Evolutionary conservation across 1,284 basidiomycete genomes (phyloP).

Genomic region (Ustilago xerochloae): DNA sequence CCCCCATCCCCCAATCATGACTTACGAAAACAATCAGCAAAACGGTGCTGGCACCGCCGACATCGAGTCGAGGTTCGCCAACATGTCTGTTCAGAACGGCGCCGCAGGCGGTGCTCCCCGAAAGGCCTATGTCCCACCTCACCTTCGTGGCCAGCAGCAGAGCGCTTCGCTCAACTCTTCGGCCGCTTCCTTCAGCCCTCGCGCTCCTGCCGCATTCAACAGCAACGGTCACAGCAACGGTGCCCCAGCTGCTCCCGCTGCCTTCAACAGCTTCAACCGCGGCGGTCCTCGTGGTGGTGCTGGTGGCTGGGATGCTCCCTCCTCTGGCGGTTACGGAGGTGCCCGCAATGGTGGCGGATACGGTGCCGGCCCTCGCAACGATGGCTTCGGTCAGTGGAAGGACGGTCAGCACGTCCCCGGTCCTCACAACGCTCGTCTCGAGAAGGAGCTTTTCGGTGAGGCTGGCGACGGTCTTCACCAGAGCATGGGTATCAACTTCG

Average conservation of each 20-base stretch:
- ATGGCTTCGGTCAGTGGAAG: conserved; percentile 80
- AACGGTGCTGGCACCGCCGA: conserved; percentile 72
- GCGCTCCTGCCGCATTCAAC: conserved; percentile 53
- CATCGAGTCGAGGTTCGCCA: conserved; percentile 81
- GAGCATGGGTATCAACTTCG: conserved; percentile 99
- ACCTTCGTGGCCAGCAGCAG: conserved; percentile 75
- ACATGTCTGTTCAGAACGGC: conserved; percentile 57
- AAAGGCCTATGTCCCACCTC: conserved; percentile 92
- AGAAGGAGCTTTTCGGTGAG: conserved; percentile 96
- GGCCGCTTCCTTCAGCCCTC: conserved; percentile 46
- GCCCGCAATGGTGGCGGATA: conserved; percentile 47
- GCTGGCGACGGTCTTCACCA: conserved; percentile 77
- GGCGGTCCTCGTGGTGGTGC: conserved; percentile 52
- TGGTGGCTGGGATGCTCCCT: conserved; percentile 48
- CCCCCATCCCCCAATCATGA: conserved; percentile 54
- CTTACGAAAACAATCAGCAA: conserved; percentile 58
- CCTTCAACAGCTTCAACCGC: conserved; percentile 56
- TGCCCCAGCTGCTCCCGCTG: conserved; percentile 49
- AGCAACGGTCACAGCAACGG: conserved; percentile 35
- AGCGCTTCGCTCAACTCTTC: conserved; percentile 63
- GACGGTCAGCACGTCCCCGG: conserved; percentile 88
- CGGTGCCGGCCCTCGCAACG: conserved; percentile 61
- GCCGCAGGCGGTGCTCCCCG: conserved; percentile 71
- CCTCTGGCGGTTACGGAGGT: conserved; percentile 48
- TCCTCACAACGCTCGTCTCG: conserved; percentile 82